Conservation (phyloP, 192 early-diverging fungal species). For the Glomus cerebriforme region DNA sequence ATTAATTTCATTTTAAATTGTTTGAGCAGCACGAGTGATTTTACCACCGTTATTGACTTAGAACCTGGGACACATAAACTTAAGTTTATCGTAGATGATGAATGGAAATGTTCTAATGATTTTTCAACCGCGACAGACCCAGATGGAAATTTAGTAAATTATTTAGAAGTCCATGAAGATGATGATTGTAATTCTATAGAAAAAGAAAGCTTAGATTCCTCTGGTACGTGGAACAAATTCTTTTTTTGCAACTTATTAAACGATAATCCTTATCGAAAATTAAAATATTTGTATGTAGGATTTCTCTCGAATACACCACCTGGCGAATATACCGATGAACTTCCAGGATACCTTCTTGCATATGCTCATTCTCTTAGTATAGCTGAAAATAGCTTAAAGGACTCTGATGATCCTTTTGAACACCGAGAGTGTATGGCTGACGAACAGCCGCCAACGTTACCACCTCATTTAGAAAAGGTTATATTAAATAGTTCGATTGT, state of each 20-base stretch:
- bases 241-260: too few species aligned
- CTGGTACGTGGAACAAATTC: conserved; percentile 20
- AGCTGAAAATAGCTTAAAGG: background rate
- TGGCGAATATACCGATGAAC: conserved; percentile 43
- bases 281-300: background rate
- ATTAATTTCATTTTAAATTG: background rate
- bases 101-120: conserved; percentile 95
- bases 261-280: background rate
- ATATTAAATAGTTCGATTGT: conserved; percentile 76
- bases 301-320: conserved; percentile 31
- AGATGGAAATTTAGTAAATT: conserved; percentile 96
- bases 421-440: conserved; percentile 31
- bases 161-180: conserved; percentile 81
- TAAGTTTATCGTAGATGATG: conserved; percentile 98
- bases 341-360: conserved; percentile 38
- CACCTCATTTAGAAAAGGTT: conserved; percentile 92
- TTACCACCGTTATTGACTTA: conserved; percentile 81
- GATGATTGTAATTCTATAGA: conserved; percentile 58
- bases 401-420: conserved; percentile 29
- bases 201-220: conserved; percentile 22
- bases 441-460: conserved; percentile 80
- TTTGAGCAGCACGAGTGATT: conserved; percentile 65
- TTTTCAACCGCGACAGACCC: conserved; percentile 88
- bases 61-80: conserved; percentile 93
- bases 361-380: conserved; percentile 22